phyloP scores from a whole-genome alignment of 2,329 filamentous ascomycete genomes.

The Epichloe sibirici region DNA sequence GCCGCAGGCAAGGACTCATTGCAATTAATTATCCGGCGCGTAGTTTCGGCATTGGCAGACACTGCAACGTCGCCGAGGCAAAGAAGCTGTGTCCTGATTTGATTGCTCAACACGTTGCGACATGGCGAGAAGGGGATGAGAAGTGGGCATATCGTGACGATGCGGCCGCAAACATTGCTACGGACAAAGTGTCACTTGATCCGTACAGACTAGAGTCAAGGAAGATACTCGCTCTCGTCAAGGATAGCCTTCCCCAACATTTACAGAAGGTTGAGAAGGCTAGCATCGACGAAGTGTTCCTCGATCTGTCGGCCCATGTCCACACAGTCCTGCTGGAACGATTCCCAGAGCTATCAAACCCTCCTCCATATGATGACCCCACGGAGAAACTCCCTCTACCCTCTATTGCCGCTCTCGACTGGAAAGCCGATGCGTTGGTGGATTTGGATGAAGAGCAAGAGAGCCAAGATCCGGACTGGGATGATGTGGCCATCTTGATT shows the following conservation, averaged over 20 bases:
- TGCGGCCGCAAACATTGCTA: constrained; percentile 64
- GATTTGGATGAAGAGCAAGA: constrained; percentile 68
- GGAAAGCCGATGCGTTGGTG: constrained; percentile 71
- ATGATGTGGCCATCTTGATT: constrained; percentile 78
- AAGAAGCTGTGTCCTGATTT: constrained; percentile 76
- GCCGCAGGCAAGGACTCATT: constrained; percentile 71
- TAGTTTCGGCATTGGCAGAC: constrained; percentile 63
- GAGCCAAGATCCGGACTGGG: constrained; percentile 82
- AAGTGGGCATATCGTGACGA: constrained; percentile 86
- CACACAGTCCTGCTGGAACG: constrained; percentile 62
- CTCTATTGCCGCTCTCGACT: constrained; percentile 57
- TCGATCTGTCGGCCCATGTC: constrained; percentile 80
- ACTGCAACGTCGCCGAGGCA: constrained; percentile 70
- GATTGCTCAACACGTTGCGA: constrained; percentile 84
- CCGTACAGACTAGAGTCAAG: constrained; percentile 79
- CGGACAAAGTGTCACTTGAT: constrained; percentile 88
- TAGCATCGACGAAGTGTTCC: constrained; percentile 87
- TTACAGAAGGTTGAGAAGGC: constrained; percentile 80
- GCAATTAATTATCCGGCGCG: constrained; percentile 93
- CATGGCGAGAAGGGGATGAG: constrained; percentile 83
- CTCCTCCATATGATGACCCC: constrained; percentile 62
- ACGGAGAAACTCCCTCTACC: constrained; percentile 62
- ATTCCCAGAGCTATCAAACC: constrained; percentile 56
- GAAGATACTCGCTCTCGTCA: constrained; percentile 68
- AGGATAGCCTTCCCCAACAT: constrained; percentile 53